These are phyloP conservation scores for Eucalyptus cloeziana DNA, from an alignment of 345 rosid genomes.

Conservation along the genomic window DNA sequence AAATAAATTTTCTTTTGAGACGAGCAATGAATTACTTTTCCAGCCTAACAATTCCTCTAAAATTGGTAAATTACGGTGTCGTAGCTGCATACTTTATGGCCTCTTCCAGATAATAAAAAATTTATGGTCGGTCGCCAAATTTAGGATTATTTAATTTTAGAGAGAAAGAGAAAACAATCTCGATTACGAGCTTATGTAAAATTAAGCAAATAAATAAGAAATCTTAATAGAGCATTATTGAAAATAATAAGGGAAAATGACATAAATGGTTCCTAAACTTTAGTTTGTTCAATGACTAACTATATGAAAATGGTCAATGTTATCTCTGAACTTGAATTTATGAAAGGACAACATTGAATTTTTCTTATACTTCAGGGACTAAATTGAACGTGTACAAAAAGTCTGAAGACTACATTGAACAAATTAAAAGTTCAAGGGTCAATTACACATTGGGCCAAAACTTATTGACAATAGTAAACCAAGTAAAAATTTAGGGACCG, in stretches of 20 bases:
- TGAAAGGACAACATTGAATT: not conserved
- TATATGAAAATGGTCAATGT: not conserved
- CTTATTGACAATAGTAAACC: too few relatives aligned
- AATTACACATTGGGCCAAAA: too few relatives aligned
- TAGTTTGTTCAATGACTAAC: fast-evolving
- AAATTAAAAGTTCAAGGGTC: fast-evolving
- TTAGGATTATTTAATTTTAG: not conserved
- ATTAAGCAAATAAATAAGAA: not conserved
- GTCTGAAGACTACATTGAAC: not conserved
- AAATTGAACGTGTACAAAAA: not conserved
- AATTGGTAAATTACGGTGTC: not conserved
- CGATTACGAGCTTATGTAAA: not conserved
- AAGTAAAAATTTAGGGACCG: fast-evolving
- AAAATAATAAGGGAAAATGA: not conserved
- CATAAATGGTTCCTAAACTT: not conserved
- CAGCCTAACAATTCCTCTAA: not conserved
- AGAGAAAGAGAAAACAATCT: not conserved
- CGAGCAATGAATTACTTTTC: not conserved
- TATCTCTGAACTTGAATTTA: not conserved
- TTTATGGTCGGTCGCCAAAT: not conserved
- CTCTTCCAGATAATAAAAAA: not conserved
- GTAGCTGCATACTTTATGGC: not conserved
- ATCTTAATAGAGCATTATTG: not conserved
- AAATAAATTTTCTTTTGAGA: not conserved
- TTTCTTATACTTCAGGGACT: not conserved